Base-by-base conservation (phyloP, 1,284 basidiomycete genomes). In the Heterobasidion parviporum region DNA sequence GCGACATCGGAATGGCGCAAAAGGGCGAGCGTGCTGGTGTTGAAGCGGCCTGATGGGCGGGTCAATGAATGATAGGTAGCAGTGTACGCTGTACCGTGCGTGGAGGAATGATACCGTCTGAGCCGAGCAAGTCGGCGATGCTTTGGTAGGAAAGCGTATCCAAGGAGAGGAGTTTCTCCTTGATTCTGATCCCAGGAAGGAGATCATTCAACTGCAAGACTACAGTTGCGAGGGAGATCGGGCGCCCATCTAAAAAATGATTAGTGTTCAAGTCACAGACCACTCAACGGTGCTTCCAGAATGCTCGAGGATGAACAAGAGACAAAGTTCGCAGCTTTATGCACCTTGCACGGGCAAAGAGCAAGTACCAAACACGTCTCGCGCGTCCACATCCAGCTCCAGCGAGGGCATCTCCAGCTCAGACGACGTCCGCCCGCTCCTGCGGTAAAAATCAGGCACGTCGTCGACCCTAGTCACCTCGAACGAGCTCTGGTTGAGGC, bases 401-500 rank as follows among this genome's bases (percentile, higher is more conserved):
- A 54, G 8, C 18, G 20, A 36, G 20, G 54, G 34, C 26, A 56
- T 34, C n/a, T 33, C 15, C 44, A 38, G 18, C 9, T 3, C 20
- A 33, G 61, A 47, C 33, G 52, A 33, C 12, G 18, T 20, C 46
- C 3, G 10, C 16, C 46, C 46, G 12, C 15, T 18, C 26, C 9
- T 7, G 46, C 12, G 16, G 10, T 48, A 20, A 32, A 48, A 68
- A 57, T 70, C 74, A 5, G 61, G 59, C 15, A 78, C 64, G 33
- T 60, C 66, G 45, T 78, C 72, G 18, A 67, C 72, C 54, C 71
- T 73, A 26, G 71, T 73, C 50, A 79, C 63, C 49, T 76, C 74
- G 60, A 78, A 79, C 41, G 77, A 78, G 56, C 68, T 74, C 16
- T 75, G 71, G 57, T 78, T 74, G 50, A 70, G 60, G 32, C 70